Evolutionary conservation across 2,329 filamentous ascomycete genomes (phyloP), one percentile per base, ranked within the genome.

Genomic region (Monosporascus cannonballus): DNA sequence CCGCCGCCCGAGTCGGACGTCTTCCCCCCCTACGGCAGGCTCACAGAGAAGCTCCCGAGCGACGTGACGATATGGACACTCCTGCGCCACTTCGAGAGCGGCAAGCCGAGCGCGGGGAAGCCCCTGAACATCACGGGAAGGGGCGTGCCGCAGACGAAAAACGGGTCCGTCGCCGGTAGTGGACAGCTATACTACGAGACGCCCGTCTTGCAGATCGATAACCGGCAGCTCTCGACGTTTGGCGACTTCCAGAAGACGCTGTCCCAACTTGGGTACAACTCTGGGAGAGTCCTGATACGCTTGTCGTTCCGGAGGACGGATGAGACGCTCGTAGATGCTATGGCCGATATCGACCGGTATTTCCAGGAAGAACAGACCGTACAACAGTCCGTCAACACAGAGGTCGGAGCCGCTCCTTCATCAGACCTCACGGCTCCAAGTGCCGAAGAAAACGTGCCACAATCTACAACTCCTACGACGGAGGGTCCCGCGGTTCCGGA

Each of bases 51-150:
- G 66, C 91, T 97, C 56, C 85, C 92, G 1, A 96, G 89, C 69
- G 87, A 90, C 59, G 89, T 90, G 37, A 89, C 90, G 18, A 68
- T 99, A 70, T 99, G 94, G 94, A 82, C 90, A 60, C 77, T 97
- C 27, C 68, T 99, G 52, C 86, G 94, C 54, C 90, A 94, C 66
- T 96, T 97, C 59, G 94, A 99, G 71, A 87, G 87, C 57, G 85
- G 81, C 36, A 79, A 81, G 24, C 81, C 81, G n/a, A 83, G 77
- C 48, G 76, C 77, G 53, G 79, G 78, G 8, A 76, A 72, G 51
- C 82, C 76, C 51, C 74, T 89, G 59, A 96, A 96, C 67, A 82
- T 99, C 61, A 97, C 94, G 0, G 90, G 86, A 15, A 79, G 92
- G 55, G 90, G 86, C 2, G 78, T 87, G n/a, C 86, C 90, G 0